Evolutionary conservation across 1,284 basidiomycete genomes (phyloP).

Genomic region (Apiotrichum akiyoshidainum): DNA sequence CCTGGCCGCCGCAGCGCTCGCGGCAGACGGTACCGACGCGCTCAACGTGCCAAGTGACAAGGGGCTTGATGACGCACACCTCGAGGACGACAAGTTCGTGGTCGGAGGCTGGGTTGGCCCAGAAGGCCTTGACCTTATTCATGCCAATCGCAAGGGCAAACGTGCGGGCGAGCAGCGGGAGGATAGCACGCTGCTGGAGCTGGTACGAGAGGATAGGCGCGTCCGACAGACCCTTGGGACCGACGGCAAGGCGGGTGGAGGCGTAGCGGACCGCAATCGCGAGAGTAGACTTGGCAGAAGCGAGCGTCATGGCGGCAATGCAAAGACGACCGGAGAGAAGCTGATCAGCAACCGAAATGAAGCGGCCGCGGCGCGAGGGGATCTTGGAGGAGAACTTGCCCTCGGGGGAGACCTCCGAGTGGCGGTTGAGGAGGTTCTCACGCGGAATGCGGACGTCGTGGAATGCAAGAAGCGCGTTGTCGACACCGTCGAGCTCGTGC

Average conservation of each 20-base stretch:
- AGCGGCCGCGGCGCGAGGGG: constrained; percentile 13
- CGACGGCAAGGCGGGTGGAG: constrained; percentile 11
- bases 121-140: constrained; percentile 14
- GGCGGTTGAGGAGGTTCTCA: constrained; percentile 15
- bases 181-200: constrained; percentile 19
- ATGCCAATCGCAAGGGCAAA: constrained; percentile 13
- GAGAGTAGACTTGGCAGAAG: constrained; percentile 10
- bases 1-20: constrained; percentile 20
- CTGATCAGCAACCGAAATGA: constrained; percentile 19
- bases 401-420: constrained; percentile 11
- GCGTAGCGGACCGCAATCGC: constrained; percentile 16
- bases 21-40: constrained; percentile 11
- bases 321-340: constrained; percentile 19
- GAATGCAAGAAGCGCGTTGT: constrained; percentile 18
- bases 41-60: constrained; percentile 19
- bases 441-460: constrained; percentile 12
- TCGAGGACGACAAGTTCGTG: constrained; percentile 12
- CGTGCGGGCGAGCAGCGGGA: constrained; percentile 17
- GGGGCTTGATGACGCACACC: constrained; percentile 18
- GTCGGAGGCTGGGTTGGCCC: constrained; percentile 11
- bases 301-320: constrained; percentile 15
- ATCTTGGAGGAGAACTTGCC: constrained; percentile 15
- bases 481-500: constrained; percentile 16
- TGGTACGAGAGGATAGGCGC: constrained; percentile 17
- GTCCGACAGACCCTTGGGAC: constrained; percentile 12